Evolutionary conservation across 352 stramenopile species (phyloP), one percentile per base, ranked within the genome.

Genomic region (Plasmopara viticola): DNA sequence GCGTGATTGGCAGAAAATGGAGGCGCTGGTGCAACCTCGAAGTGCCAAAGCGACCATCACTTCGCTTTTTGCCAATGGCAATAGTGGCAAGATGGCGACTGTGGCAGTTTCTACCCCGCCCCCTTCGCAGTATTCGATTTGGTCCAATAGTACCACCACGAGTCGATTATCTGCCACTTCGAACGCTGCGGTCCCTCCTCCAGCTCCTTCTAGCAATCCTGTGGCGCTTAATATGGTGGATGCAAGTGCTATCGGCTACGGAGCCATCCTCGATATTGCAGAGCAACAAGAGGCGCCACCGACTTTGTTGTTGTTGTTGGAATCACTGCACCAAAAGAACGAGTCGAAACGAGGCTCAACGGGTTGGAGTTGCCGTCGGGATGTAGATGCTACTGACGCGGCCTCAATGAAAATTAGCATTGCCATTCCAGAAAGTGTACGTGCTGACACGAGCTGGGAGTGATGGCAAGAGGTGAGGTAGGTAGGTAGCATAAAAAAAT

Each of bases 261-360:
- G 81, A 41, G 69, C 78, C 14, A 78, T 91, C 33, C 58, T 91
- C 18, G 78, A 89, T 62, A 64, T 87, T n/a, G 72, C 70, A 2
- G 39, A 76, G 18, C 43, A 63, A n/a, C 40, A 58, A n/a, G 53
- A 77, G 31, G 81, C 78, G 2, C 74, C 81, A 10, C 53, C 67
- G 15, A 51, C 64, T 14, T 51, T 88, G 15, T 37, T 87, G 13
- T 64, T 61, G 31, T 44, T 66, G 39, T 51, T 82, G n/a, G 71
- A 86, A 51, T 51, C 53, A 14, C 46, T 83, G 18, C 67, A 78
- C 35, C 61, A 68, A 31, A 85, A 77, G 59, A 70, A 84, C 47
- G 72, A 86, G 37, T 45, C 48, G 10, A 85, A 81, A 44, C 66
- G 62, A 28, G 63, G 51, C 28, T 51, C 52, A 14, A 54, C 50